phyloP scores from a whole-genome alignment of 2,329 filamentous ascomycete genomes.

The Diaporthe australafricana region DNA sequence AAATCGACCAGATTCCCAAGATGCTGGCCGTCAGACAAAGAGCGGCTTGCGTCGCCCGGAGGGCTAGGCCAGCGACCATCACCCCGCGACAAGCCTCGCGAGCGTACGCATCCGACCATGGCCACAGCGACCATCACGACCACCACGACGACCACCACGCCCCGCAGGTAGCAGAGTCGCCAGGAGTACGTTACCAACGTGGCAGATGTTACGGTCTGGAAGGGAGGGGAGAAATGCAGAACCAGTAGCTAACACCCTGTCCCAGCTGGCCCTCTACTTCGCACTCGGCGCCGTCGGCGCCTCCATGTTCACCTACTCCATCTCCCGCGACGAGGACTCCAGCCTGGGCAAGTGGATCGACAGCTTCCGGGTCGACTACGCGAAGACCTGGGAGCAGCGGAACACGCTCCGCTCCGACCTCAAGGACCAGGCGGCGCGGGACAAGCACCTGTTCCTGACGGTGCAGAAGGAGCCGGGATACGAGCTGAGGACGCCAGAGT shows the following conservation, averaged over 20 bases:
- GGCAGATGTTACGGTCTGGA: background rate
- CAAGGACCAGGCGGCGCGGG: conserved; percentile 67
- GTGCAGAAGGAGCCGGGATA: conserved; percentile 57
- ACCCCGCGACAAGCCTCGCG: conserved; percentile 50
- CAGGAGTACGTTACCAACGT: conserved; percentile 62
- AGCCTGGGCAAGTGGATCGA: conserved; percentile 58
- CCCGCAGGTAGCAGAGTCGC: conserved; percentile 60
- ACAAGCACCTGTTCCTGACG: conserved; percentile 66
- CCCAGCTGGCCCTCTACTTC: conserved; percentile 61
- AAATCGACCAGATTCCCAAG: conserved; percentile 37
- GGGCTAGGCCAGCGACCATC: conserved; percentile 45
- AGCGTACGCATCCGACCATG: conserved; percentile 67
- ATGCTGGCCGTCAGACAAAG: conserved; percentile 54
- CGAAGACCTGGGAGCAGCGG: conserved; percentile 62
- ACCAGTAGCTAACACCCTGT: conserved; percentile 27
- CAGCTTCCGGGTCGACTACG: conserved; percentile 57
- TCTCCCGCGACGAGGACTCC: conserved; percentile 64
- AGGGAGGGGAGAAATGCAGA: background rate
- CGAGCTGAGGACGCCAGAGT: conserved; percentile 70
- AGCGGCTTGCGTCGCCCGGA: conserved; percentile 51
- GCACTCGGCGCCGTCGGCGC: conserved; percentile 58
- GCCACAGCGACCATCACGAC: conserved; percentile 55
- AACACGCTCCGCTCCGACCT: conserved; percentile 64
- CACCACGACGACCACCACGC: conserved; percentile 54
- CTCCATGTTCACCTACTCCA: conserved; percentile 58